Conservation (phyloP, 129 eudicot species). For the Centrapalus pauciflorus region DNA sequence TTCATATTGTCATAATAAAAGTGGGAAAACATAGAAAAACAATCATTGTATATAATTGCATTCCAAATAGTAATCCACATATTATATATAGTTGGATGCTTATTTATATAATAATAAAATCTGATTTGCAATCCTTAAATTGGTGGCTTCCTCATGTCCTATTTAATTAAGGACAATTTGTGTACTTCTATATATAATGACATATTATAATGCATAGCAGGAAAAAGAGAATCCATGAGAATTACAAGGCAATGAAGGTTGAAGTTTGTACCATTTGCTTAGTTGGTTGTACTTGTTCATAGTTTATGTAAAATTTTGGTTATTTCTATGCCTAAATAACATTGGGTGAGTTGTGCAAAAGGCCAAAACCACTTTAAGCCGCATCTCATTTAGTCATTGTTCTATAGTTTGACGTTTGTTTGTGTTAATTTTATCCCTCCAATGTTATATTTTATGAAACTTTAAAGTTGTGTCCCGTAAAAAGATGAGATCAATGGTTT, state of each 20-base stretch:
- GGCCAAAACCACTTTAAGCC: conserved; percentile 4
- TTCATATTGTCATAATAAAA: no score
- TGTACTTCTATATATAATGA: conserved; percentile 5
- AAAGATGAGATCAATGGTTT: no score
- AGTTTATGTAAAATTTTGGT: conserved; percentile 11
- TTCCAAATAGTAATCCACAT: no score
- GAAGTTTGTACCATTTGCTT: neutral
- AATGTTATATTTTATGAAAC: no score
- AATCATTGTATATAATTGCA: no score
- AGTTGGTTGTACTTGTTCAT: neutral
- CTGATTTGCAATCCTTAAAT: no score
- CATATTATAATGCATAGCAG: neutral
- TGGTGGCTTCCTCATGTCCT: neutral
- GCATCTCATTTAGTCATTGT: conserved; percentile 12
- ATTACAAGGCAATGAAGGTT: neutral
- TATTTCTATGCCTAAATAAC: neutral
- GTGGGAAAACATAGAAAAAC: no score
- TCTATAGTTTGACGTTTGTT: conserved; percentile 10
- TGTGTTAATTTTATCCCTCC: neutral
- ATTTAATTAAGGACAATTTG: neutral
- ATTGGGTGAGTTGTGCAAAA: conserved; percentile 14
- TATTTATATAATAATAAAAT: no score
- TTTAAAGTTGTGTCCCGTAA: no score
- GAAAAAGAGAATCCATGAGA: conserved; percentile 1
- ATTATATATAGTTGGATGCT: no score